Evolutionary conservation across 805 yeast genomes (phyloP).

Genomic region (Suhomyces emberorum): DNA sequence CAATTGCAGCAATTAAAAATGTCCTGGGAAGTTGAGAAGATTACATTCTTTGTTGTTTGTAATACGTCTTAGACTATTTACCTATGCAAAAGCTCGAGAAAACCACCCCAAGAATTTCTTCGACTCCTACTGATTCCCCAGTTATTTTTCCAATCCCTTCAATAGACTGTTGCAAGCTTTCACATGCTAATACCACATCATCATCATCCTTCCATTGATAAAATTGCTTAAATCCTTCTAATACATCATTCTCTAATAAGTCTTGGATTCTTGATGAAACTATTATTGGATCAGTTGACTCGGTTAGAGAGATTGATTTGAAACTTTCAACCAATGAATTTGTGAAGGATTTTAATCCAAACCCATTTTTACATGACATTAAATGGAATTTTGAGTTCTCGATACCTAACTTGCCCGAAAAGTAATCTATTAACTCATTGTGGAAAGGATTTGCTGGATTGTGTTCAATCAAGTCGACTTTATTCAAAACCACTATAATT

Average conservation of each 20-base stretch:
- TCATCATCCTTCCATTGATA: conserved; percentile 44
- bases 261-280: conserved; percentile 77
- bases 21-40: conserved; percentile 45
- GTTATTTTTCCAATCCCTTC: conserved; percentile 92
- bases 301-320: conserved; percentile 46
- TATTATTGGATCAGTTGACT: conserved; percentile 59
- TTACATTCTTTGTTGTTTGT: conserved; percentile 32
- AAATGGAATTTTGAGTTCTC: conserved; percentile 15
- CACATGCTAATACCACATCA: conserved; percentile 80
- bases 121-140: conserved; percentile 84
- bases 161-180: conserved; percentile 66
- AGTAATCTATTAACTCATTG: not conserved
- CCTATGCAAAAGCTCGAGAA: conserved; percentile 94
- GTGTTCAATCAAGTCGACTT: conserved; percentile 59
- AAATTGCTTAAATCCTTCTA: conserved; percentile 71
- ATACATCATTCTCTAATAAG: conserved; percentile 68
- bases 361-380: conserved; percentile 59
- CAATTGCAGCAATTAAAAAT: conserved; percentile 43
- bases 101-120: conserved; percentile 86
- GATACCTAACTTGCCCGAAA: conserved; percentile 12
- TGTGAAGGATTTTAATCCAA: conserved; percentile 54
- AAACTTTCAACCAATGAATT: conserved; percentile 43
- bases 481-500: conserved; percentile 53
- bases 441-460: conserved; percentile 7
- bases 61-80: conserved; percentile 46